Conservation (phyloP, 805 yeast genomes). For the Schizosaccharomyces pombe region ASM294v3 CU329670.1:4840001-4840500, state of each 20-base stretch:
- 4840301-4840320: no score
- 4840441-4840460: no score
- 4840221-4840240: conserved; percentile 32
- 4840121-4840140: conserved; percentile 5
- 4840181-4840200: conserved; percentile 19
- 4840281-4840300: not conserved
- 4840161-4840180: not conserved
- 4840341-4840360: no score
- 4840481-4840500: no score
- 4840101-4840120: conserved; percentile 47
- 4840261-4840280: conserved; percentile 53
- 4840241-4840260: conserved; percentile 47
- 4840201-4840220: conserved; percentile 98
- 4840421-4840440: no score
- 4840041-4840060: conserved; percentile 70
- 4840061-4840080: conserved; percentile 43
- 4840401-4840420: no score
- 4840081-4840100: conserved; percentile 33
- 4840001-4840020: conserved; percentile 89
- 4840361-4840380: no score
- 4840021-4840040: conserved; percentile 88
- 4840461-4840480: no score
- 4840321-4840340: no score
- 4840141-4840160: not conserved
- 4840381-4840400: no score